Evolutionary conservation across 2,329 filamentous ascomycete genomes (phyloP).

Genomic region (Cadophora sp.): DNA sequence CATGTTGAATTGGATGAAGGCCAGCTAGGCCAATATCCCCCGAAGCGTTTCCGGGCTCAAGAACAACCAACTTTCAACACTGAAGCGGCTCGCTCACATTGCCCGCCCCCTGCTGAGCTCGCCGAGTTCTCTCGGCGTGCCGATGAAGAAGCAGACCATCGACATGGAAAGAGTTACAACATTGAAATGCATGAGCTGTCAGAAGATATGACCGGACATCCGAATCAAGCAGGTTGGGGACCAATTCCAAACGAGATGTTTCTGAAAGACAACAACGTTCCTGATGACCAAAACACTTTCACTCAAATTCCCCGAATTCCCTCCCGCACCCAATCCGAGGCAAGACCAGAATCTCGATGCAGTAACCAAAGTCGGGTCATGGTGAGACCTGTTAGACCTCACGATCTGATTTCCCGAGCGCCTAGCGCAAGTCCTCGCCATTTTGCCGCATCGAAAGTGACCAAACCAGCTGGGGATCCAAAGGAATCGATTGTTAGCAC

Average conservation of each 20-base stretch:
- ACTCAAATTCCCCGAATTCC: neutral
- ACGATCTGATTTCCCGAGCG: constrained; percentile 2
- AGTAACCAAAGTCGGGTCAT: constrained; percentile 21
- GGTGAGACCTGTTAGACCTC: neutral
- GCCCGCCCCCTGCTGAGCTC: neutral
- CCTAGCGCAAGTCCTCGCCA: neutral
- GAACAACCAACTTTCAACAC: neutral
- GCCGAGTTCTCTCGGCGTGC: neutral
- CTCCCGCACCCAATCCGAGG: neutral
- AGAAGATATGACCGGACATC: neutral
- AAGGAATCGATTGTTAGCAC: neutral
- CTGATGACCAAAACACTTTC: neutral
- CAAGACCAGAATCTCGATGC: constrained; percentile 22
- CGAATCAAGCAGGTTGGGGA: neutral
- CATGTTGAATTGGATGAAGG: neutral
- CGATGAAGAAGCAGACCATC: neutral
- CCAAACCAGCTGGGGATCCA: neutral
- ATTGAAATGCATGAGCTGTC: neutral
- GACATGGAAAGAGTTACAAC: neutral
- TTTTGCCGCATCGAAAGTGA: constrained; percentile 1
- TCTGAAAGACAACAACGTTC: neutral
- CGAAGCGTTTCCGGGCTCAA: neutral
- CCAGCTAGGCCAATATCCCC: neutral
- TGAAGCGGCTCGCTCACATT: neutral
- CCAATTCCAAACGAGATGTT: neutral